Percentiles rank a stretch among this genome's conserved stretches.
These are phyloP conservation scores for Ensete glaucum DNA, from an alignment of 176 grass and related monocot species.

Conservation along the genomic window DNA sequence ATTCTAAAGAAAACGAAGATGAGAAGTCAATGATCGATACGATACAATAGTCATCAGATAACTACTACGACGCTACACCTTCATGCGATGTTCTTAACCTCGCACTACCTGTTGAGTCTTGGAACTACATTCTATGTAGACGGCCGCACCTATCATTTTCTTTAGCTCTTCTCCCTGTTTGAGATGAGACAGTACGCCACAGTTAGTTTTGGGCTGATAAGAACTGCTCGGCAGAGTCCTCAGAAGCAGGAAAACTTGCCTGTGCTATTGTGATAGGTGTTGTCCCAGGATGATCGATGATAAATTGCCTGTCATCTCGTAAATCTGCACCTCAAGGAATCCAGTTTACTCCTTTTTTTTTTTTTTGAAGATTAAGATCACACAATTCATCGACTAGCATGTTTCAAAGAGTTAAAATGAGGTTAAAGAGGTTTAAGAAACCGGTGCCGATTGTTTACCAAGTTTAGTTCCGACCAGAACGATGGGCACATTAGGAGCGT, in stretches of 20 bases:
- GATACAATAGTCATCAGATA: too few relatives aligned
- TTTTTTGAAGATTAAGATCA: neutral
- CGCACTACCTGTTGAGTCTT: conserved; percentile 18
- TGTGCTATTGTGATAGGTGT: conserved; percentile 6
- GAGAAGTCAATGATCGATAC: neutral
- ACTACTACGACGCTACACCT: too few relatives aligned
- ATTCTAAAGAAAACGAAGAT: conserved; percentile 28
- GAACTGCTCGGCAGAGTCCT: neutral
- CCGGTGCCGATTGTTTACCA: neutral
- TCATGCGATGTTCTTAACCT: neutral
- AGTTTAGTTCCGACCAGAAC: conserved; percentile 22
- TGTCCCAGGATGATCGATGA: conserved; percentile 10
- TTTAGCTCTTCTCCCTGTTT: conserved; percentile 22
- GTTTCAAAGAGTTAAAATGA: too few relatives aligned
- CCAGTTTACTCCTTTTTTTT: neutral
- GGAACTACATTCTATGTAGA: conserved; percentile 18
- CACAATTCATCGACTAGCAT: too few relatives aligned
- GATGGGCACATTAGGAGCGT: conserved; percentile 18
- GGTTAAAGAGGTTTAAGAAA: neutral
- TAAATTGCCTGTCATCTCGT: conserved; percentile 17
- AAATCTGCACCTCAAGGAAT: conserved; percentile 10
- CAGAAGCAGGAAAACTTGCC: neutral
- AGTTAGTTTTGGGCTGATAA: neutral
- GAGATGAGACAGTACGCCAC: neutral
- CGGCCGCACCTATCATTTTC: conserved; percentile 13